phyloP scores from a whole-genome alignment of 257 asterid genomes.

The Nicotiana tabacum region DNA sequence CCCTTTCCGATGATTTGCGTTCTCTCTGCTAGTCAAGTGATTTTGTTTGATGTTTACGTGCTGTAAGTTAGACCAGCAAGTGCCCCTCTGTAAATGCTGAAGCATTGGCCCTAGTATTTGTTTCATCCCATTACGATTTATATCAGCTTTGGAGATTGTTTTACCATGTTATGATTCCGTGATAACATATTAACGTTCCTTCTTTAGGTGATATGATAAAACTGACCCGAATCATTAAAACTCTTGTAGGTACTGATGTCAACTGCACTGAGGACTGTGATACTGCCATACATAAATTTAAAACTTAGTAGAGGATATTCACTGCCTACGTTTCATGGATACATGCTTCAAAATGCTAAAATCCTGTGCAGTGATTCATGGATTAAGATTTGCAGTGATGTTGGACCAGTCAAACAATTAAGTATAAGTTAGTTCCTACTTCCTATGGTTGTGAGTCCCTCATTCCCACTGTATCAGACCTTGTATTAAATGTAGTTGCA shows the following conservation, averaged over 20 bases:
- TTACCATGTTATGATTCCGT: background rate
- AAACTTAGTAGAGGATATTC: slow-evolving; percentile 52
- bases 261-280: slow-evolving; percentile 49
- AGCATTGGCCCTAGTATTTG: background rate
- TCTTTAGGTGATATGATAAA: slow-evolving; percentile 1
- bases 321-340: slow-evolving; percentile 62
- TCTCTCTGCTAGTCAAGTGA: no score
- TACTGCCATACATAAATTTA: slow-evolving; percentile 61
- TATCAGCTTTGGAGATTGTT: background rate
- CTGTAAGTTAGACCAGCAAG: no score
- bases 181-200: background rate
- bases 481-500: background rate
- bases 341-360: slow-evolving; percentile 52
- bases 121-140: background rate
- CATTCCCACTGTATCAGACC: background rate
- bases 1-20: no score
- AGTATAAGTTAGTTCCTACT: slow-evolving; percentile 16
- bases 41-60: no score
- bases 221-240: background rate
- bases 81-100: background rate
- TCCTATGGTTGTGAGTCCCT: background rate
- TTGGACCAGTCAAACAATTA: slow-evolving; percentile 29
- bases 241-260: slow-evolving; percentile 58
- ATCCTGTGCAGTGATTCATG: slow-evolving; percentile 46
- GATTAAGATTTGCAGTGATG: slow-evolving; percentile 58